Evolutionary conservation across 2,329 filamentous ascomycete genomes (phyloP).

Genomic region (Spiromastix sp.): DNA sequence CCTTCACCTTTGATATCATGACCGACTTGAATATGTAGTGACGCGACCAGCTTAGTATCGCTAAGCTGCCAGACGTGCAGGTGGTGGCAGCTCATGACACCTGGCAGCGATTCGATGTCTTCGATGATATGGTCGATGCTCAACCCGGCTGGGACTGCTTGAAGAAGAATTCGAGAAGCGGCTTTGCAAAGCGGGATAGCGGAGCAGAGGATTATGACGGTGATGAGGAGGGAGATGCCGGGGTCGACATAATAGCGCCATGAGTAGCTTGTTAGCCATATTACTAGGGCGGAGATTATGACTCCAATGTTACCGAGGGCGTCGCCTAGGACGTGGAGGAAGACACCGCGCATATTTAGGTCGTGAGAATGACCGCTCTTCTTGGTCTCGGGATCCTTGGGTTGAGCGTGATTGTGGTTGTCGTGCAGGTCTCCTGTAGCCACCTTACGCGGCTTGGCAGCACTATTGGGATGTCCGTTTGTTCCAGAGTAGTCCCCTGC

Average conservation of each 20-base stretch:
- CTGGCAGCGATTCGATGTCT: conserved; percentile 76
- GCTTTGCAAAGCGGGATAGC: conserved; percentile 43
- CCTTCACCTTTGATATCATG: conserved; percentile 81
- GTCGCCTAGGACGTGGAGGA: conserved; percentile 49
- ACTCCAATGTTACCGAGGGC: conserved; percentile 40
- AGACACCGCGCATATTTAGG: conserved; percentile 82
- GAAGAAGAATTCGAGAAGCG: conserved; percentile 68
- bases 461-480: conserved; percentile 15
- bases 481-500: conserved; percentile 21
- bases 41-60: conserved; percentile 87
- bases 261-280: conserved; percentile 77
- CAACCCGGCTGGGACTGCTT: conserved; percentile 84
- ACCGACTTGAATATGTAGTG: conserved; percentile 82
- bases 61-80: conserved; percentile 97
- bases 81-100: conserved; percentile 86
- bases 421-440: conserved; percentile 43
- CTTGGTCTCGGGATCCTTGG: conserved; percentile 49
- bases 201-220: conserved; percentile 54
- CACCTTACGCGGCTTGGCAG: conserved; percentile 8
- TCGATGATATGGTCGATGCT: conserved; percentile 82
- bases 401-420: conserved; percentile 68
- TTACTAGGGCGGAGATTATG: conserved; percentile 60
- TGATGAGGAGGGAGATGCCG: conserved; percentile 86
- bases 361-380: conserved; percentile 48
- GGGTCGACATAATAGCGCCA: conserved; percentile 86